Evolutionary conservation across 495 filamentous ascomycete genomes (phyloP), one percentile per base, ranked within the genome.

Genomic region (Trichocladium antarcticum): DNA sequence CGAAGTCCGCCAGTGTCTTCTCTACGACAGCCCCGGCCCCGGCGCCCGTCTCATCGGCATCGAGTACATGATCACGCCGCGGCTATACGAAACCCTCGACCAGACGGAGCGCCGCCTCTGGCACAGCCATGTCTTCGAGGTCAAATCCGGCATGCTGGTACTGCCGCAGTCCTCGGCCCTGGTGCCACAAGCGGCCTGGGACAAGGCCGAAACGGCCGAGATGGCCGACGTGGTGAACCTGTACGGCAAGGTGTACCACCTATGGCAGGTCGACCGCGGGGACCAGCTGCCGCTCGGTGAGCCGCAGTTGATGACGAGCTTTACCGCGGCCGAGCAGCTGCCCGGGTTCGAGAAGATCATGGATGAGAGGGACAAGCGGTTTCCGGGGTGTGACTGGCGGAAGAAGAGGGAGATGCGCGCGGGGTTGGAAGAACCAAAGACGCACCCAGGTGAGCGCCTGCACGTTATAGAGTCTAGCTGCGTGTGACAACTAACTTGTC

Each of bases 191-290:
- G 64, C 64, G 1, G 73, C 59, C 0, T 93, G 87, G 88, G 84
- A 92, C 47, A 65, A 62, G 14, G 84, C 84, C 17, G 87, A 94
- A 71, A 85, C 72, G 9, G 74, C 75, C 19, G 85, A 89, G 68
- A 90, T 95, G 87, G 70, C 80, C 54, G 71, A 85, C 50, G 68
- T 90, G 7, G 59, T 81, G 2, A 63, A 72, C 12, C 56, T 90
- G 6, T 94, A 94, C 53, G 88, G 87, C n/a, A 93, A 94, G 65
- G 79, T 82, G n/a, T 95, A 82, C 66, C 88, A 89, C 59, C 68
- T 92, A 42, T 95, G 88, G 88, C 86, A 93, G 73, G 75, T 82
- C 22, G 86, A 93, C 61, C 69, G 78, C n/a, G 87, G 89, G 6
- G 77, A 92, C 58, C 60, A 75, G 54, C 55, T 95, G 55, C 85